Evolutionary conservation across 2,329 filamentous ascomycete genomes (phyloP).

Genomic region (Cordyceps sp.): DNA sequence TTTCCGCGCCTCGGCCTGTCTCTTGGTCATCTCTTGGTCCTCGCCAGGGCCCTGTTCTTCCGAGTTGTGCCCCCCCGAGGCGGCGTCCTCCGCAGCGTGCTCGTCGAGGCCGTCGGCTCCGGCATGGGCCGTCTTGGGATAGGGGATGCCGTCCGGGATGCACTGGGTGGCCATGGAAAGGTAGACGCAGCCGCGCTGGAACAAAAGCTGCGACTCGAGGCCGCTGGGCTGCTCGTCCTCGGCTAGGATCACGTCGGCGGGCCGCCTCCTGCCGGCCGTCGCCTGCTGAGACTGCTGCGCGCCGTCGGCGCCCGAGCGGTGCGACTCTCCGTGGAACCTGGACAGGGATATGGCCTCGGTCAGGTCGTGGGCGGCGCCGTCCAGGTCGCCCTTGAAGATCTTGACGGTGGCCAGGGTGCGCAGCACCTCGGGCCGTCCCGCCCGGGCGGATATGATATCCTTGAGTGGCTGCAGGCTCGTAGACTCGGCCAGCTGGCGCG

Average conservation of each 20-base stretch:
- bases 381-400: slow-evolving; percentile 59
- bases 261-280: slow-evolving; percentile 11
- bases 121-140: background rate
- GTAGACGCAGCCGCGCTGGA: slow-evolving; percentile 59
- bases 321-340: slow-evolving; percentile 35
- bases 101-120: background rate
- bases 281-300: slow-evolving; percentile 25
- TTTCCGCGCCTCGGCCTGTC: slow-evolving; percentile 30
- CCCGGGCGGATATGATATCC: slow-evolving; percentile 47
- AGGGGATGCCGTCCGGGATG: slow-evolving; percentile 36
- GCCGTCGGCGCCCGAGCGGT: slow-evolving; percentile 31
- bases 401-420: slow-evolving; percentile 60
- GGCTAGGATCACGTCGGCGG: slow-evolving; percentile 17
- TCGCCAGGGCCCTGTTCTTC: slow-evolving; percentile 1
- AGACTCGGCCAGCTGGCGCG: slow-evolving; percentile 52
- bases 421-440: slow-evolving; percentile 47
- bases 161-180: slow-evolving; percentile 53
- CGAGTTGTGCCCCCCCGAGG: slow-evolving; percentile 2
- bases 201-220: slow-evolving; percentile 57
- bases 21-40: slow-evolving; percentile 3
- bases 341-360: slow-evolving; percentile 44
- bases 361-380: slow-evolving; percentile 53
- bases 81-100: background rate
- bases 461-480: slow-evolving; percentile 51
- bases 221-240: slow-evolving; percentile 49